Conservation (phyloP, 257 asterid genomes). For the Gynochthodes officinalis region DNA sequence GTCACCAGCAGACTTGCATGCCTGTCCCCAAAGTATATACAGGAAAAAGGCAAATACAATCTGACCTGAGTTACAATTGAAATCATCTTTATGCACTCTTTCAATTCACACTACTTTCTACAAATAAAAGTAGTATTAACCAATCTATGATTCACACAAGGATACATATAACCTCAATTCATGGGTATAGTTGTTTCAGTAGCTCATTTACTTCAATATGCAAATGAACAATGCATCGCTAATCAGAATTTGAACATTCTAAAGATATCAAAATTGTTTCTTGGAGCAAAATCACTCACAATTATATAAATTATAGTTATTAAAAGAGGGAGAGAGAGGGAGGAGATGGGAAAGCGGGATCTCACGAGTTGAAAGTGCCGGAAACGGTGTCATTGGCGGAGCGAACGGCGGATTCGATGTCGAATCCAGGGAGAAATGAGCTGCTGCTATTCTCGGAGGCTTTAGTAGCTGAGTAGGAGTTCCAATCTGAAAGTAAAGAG, state of each 20-base stretch:
- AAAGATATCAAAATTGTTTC: background rate
- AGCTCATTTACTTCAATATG: background rate
- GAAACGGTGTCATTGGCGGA: slow-evolving; percentile 90
- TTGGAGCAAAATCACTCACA: background rate
- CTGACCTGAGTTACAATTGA: background rate
- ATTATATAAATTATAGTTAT: background rate
- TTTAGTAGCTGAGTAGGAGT: slow-evolving; percentile 65
- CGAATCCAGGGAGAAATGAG: slow-evolving; percentile 59
- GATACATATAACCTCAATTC: background rate
- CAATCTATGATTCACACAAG: background rate
- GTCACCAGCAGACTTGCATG: background rate
- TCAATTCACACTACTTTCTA: background rate
- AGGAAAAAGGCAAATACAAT: background rate
- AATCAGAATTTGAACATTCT: no score
- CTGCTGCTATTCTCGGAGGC: slow-evolving; percentile 50
- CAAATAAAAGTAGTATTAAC: background rate
- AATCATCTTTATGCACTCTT: no score
- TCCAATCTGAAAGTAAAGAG: slow-evolving; percentile 79
- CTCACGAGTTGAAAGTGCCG: slow-evolving; percentile 78
- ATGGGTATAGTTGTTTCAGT: background rate
- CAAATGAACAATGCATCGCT: background rate
- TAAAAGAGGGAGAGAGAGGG: background rate
- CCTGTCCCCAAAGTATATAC: background rate
- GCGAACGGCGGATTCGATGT: slow-evolving; percentile 77
- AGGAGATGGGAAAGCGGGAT: slow-evolving; percentile 7